Base-by-base conservation (phyloP, 192 early-diverging fungal genomes). In the Coemansia sp. region DNA sequence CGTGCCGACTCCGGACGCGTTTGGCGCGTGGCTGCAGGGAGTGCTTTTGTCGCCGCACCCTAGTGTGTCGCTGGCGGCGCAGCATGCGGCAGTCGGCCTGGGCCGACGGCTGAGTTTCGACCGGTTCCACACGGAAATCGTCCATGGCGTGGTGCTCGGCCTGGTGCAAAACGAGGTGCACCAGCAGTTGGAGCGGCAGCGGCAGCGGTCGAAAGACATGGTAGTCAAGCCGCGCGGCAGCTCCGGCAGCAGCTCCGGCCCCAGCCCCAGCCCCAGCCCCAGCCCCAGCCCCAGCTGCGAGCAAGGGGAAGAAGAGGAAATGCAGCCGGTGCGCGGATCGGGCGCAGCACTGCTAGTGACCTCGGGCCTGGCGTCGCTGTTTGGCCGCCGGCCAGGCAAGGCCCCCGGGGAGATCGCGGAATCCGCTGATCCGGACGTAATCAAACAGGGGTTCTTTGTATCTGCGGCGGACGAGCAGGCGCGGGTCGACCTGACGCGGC, bases 1-100 rank as follows among this genome's bases (percentile, higher is more conserved):
- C 32, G 50, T 39, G 17, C 55, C 55, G 7, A 9, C 24, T 0
- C 19, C 26, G 26, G 70, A 65, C 12, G 65, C 62, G 10, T 74
- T 82, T 58, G 63, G 65, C 21, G 63, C 62, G n/a, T 82, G 80
- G 80, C 70, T 82, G 39, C 74, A 82, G 34, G 62, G 70, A 56
- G 65, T 82, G 63, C 68, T 82, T 26, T 52, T 82, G 46, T 57
- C 74, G 32, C 69, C 80, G 36, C 66, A 76, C 14, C 66, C 68
- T 4, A 64, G 67, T 5, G 74, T 82, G 29, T 72, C 74, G 39
- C 50, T 69, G 37, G 70, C 68, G n/a, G 63, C 70, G 60, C 80
- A 82, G 70, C 62, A 63, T 0, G 74, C 80, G 18, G 52, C 62
- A 1, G 74, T 82, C 4, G 44, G 35, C 35, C 64, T 82, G 11